Percentiles rank a stretch among this genome's conserved stretches.
Evolutionary conservation across 768 basidiomycete genomes (phyloP).

Genomic region (Auriscalpium vulgare): DNA sequence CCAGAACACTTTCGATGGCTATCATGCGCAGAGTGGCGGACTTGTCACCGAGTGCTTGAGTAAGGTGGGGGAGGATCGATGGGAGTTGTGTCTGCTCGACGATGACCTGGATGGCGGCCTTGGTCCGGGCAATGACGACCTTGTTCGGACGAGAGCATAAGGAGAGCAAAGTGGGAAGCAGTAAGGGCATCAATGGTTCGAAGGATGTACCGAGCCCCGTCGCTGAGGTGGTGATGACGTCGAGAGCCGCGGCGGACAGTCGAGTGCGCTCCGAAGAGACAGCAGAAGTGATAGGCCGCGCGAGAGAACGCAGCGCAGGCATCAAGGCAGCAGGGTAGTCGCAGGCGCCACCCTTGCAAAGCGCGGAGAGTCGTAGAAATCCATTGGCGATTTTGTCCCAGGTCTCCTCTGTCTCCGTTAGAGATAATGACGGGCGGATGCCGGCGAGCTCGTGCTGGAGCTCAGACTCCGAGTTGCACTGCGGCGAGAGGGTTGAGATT

Average conservation of each 20-base stretch:
- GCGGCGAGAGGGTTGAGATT: too few species aligned
- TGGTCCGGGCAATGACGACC: constrained; percentile 62
- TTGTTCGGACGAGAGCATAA: constrained; percentile 75
- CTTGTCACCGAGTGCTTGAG: constrained; percentile 60
- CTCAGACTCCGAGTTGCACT: constrained; percentile 14
- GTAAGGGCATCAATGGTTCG: constrained; percentile 56
- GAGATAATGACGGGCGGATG: constrained; percentile 32
- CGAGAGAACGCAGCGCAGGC: constrained; percentile 39
- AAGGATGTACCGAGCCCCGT: constrained; percentile 52
- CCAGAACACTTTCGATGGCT: constrained; percentile 57
- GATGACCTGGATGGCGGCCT: constrained; percentile 47
- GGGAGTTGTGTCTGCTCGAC: constrained; percentile 64
- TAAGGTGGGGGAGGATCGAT: constrained; percentile 50
- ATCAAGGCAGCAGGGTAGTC: constrained; percentile 46
- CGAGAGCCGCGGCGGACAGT: constrained; percentile 59
- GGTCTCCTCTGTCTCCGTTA: constrained; percentile 67
- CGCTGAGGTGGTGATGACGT: constrained; percentile 49
- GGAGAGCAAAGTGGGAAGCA: constrained; percentile 58
- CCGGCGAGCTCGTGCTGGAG: constrained; percentile 12
- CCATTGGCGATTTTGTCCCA: constrained; percentile 64
- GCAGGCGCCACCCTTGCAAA: constrained; percentile 46
- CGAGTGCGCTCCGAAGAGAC: constrained; percentile 69
- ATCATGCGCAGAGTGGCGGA: constrained; percentile 53
- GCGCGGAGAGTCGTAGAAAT: constrained; percentile 35
- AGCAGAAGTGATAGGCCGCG: constrained; percentile 46